Percentiles rank a stretch among this genome's conserved stretches.
These are phyloP conservation scores for Trichoderma sp. DNA, from an alignment of 2,329 filamentous ascomycete species.

Conservation along the genomic window DNA sequence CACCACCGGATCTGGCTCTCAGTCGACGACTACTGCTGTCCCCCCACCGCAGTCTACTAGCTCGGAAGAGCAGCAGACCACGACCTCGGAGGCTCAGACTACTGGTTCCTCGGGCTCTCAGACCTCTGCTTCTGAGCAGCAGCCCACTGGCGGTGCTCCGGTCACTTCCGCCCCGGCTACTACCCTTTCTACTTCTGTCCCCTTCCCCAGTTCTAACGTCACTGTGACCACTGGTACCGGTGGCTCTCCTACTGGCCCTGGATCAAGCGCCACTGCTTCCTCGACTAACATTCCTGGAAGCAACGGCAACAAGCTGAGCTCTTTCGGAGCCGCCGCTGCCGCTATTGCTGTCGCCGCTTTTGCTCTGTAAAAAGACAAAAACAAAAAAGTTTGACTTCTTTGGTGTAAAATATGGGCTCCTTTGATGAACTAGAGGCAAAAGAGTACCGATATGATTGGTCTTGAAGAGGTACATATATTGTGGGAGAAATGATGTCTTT, in stretches of 20 bases:
- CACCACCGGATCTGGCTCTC: not conserved
- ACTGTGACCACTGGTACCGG: constrained; percentile 12
- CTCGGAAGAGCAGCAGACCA: not conserved
- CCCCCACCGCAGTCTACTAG: not conserved
- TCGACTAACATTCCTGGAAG: constrained; percentile 12
- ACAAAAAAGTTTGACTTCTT: not conserved
- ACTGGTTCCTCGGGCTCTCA: not conserved
- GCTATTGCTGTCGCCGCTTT: constrained; percentile 32
- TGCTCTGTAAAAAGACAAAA: constrained; percentile 28
- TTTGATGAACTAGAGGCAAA: not conserved
- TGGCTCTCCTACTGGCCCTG: constrained; percentile 13
- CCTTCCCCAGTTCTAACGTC: constrained; percentile 22
- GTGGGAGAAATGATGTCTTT: not conserved
- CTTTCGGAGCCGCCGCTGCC: constrained; percentile 32
- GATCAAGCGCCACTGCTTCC: constrained; percentile 22
- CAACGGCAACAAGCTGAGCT: constrained; percentile 29
- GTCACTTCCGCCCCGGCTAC: constrained; percentile 25
- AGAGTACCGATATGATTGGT: not conserved
- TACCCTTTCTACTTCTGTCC: constrained; percentile 23
- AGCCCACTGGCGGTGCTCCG: not conserved
- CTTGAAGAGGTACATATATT: not conserved
- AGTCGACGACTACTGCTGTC: not conserved
- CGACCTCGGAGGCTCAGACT: not conserved
- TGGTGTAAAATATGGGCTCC: not conserved
- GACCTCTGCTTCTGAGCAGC: not conserved